Evolutionary conservation across 1,139 yeast genomes (phyloP), one percentile per base, ranked within the genome.

Genomic region (Debaryomycetaceae sp.): DNA sequence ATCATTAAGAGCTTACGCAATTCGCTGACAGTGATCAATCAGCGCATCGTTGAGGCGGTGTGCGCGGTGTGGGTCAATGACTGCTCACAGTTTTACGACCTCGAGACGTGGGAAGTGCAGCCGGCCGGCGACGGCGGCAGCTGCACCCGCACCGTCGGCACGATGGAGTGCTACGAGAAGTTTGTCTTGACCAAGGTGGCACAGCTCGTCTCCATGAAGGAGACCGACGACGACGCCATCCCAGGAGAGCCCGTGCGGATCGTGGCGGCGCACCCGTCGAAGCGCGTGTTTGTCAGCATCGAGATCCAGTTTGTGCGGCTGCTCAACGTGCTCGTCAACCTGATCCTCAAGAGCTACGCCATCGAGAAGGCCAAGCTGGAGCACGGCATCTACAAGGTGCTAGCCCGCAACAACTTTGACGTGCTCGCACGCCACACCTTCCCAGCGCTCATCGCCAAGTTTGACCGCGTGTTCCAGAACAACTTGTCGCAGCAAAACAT

Each of bases 1-100:
- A 42, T 55, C 23, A 48, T 67, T 31, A 65, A 65, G 37, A 45
- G 44, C 27, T 51, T 67, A 34, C 46, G 71, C 34, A 53, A 43
- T 18, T 49, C 63, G 3, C 56, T 68, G 3, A 24, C 44, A 8
- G 45, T 55, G 16, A 56, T 64, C 10, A 64, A 61, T 36, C 72
- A 65, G 39, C 58, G 58, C 32, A 54, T 65, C 3, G 43, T 66
- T 33, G 73, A 67, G 42, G 72, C 71, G 1, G 43, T 61, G 2
- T 66, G 73, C 43, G 54, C 73, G 4, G 65, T 63, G 1, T 67
- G 73, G 73, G 65, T 66, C 2, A 67, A 67, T 41, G 74, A 67
- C 41, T 66, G 72, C 41, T 51, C 68, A 2, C 74, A 67, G 40
- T 61, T 67, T 28, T 65, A 61, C 43, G 71, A 65, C 33, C 48